phyloP scores from a whole-genome alignment of 75 land plant genomes.

The Selaginella tamariscina region DNA sequence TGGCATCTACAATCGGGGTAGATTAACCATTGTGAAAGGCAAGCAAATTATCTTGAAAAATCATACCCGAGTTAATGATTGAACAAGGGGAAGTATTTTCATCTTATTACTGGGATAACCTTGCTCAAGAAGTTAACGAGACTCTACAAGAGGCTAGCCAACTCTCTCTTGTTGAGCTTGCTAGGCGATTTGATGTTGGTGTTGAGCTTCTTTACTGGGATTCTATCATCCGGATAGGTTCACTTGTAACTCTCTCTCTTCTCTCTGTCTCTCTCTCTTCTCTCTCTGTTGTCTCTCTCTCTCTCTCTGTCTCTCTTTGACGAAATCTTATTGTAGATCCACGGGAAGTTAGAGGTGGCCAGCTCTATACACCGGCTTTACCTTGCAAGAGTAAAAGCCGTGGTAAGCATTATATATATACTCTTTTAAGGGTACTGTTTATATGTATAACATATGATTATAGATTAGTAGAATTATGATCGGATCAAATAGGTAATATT shows the following conservation, averaged over 20 bases:
- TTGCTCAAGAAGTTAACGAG: constrained; percentile 90
- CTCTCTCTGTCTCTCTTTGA: neutral
- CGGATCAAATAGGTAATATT: too few relatives aligned
- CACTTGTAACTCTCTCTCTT: constrained; percentile 33
- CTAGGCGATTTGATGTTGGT: constrained; percentile 66
- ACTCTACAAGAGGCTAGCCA: constrained; percentile 86
- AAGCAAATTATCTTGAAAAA: constrained; percentile 47
- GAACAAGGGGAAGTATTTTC: constrained; percentile 87
- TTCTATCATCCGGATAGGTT: constrained; percentile 70
- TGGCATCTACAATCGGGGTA: constrained; percentile 67
- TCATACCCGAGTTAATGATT: constrained; percentile 44
- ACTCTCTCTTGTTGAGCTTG: constrained; percentile 73
- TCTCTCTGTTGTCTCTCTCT: neutral
- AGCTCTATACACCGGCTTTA: constrained; percentile 84
- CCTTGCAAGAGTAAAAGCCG: constrained; percentile 71
- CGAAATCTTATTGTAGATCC: constrained; percentile 42
- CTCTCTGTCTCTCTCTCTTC: too few relatives aligned
- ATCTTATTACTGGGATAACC: constrained; percentile 71
- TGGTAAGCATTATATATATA: too few relatives aligned
- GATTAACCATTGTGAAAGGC: constrained; percentile 87
- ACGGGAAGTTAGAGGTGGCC: constrained; percentile 97
- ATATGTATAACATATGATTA: too few relatives aligned
- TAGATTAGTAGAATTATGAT: too few relatives aligned
- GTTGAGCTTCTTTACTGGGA: constrained; percentile 55
- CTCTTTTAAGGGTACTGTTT: too few relatives aligned